Evolutionary conservation across 495 filamentous ascomycete species (phyloP), one percentile per base, ranked within the genome.

Genomic region (Aspergillus taichungensis): DNA sequence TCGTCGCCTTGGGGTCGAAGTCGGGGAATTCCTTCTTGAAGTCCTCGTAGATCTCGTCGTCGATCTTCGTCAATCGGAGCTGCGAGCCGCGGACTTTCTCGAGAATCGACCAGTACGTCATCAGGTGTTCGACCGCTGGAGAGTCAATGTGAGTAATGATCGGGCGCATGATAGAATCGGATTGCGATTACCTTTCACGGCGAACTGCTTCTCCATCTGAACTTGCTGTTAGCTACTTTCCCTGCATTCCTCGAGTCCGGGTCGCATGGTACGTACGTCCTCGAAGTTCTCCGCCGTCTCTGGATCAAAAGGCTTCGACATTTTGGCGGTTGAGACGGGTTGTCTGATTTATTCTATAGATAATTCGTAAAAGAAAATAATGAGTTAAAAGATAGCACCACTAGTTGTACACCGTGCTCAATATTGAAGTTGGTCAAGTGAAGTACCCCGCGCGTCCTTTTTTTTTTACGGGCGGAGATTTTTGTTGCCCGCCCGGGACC

Each of bases 171-270:
- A n/a, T 13, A 42, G n/a, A 18, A 35, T 6, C 13, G 38, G 36
- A 9, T 13, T 13, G 3, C n/a, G 30, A 30, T 14, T 57, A 87
- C 87, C 86, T 75, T 97, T 97, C 54, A 99, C 92, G 30, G 94
- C 92, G 56, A 99, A 99, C 67, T 97, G 94, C 75, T 95, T 96
- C 78, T 99, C 92, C 61, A 98, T 95, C 88, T 98, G 47, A 40
- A 38, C 27, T 8, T 43, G 45, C 45, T 34, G 53, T 70, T 30
- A 70, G 64, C 39, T 4, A 31, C 48, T 46, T 45, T 6, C 7
- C 24, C 24, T 38, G 29, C 28, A 10, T 12, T 13, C 29, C 30
- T 30, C 12, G 10, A 31, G 14, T 40, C 42, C 13, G 14, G 36
- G n/a, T 6, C 37, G 40, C 41, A 30, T 27, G 24, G 35, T 12